Evolutionary conservation across 2,329 filamentous ascomycete species (phyloP), one percentile per base, ranked within the genome.

Genomic region (Exophiala calicioides): DNA sequence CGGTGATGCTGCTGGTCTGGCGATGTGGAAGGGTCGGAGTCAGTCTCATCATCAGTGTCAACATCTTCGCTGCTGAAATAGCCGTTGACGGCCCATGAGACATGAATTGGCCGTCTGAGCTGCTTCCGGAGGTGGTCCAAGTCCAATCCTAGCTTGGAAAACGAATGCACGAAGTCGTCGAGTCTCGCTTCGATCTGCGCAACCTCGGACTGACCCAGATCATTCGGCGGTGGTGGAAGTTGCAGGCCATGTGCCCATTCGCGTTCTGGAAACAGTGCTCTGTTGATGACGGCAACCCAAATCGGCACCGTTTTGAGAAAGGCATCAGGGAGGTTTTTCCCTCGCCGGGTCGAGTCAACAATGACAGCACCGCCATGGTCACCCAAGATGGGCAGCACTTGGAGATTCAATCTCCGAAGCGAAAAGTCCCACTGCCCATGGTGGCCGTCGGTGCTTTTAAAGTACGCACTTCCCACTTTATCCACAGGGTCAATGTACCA

Each of bases 371-470:
- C 72, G 68, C 56, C 47, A 66, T 80, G 63, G 45, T 71, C 61
- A 51, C 78, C 81, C 44, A 91, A 76, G 30, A 90, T 61, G 24
- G 82, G 76, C 38, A 96, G 66, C 12, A 97, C 64, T 55, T 95
- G 87, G 59, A 95, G 64, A 64, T 98, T 98, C 61, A 97, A 69
- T 55, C 93, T 77, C 53, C 93, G 74, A 16, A 85, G 79, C 68
- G 88, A 95, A 63, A 97, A 95, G 52, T 84, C 80, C 93, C 93
- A 98, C 62, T 94, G 84, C 6, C 88, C 84, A 41, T 84, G 82
- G 66, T 98, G 93, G 1, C 93, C 93, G 69, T 98, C 93, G 2
- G 93, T 98, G 68, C 88, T 95, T 75, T 98, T 98, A 71, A 97
- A 98, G 69, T 97, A 98, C 23, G 86, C 88, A 56, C 86, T 90